Conservation (phyloP, 2,329 filamentous ascomycete genomes). For the Epichloe baconii region DNA sequence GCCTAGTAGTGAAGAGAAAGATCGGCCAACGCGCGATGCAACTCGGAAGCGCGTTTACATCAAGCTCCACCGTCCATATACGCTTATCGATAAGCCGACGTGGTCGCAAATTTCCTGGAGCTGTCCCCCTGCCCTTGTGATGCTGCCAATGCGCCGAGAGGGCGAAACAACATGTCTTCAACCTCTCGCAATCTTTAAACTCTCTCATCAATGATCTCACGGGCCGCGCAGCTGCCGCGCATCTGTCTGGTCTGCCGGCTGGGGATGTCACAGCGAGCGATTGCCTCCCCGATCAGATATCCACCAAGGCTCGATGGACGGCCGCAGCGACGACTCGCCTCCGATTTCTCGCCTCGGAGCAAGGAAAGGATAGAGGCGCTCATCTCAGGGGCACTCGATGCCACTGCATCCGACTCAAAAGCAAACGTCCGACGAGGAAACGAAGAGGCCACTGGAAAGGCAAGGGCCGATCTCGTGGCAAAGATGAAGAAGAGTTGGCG, state of each 20-base stretch:
- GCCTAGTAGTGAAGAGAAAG: background rate
- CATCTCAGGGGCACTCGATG: slow-evolving; percentile 8
- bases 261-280: slow-evolving; percentile 14
- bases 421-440: background rate
- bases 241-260: slow-evolving; percentile 22
- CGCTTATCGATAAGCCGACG: slow-evolving; percentile 6
- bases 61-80: background rate
- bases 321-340: slow-evolving; percentile 12
- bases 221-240: slow-evolving; percentile 18
- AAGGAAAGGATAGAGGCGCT: slow-evolving; percentile 15
- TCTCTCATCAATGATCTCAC: slow-evolving; percentile 21
- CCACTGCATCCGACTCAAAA: background rate
- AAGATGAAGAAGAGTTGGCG: slow-evolving; percentile 3
- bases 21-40: background rate
- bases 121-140: background rate
- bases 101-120: slow-evolving; percentile 3
- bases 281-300: slow-evolving; percentile 2
- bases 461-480: slow-evolving; percentile 1
- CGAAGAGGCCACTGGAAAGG: background rate
- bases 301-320: slow-evolving; percentile 4
- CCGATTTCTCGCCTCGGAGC: slow-evolving; percentile 10
- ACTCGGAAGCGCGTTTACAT: background rate
- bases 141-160: background rate
- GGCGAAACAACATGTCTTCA: background rate
- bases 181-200: background rate